Percentiles rank a stretch among this genome's conserved stretches.
Evolutionary conservation across 352 stramenopile genomes (phyloP).

Genomic region (Globisporangium paroecandrum): DNA sequence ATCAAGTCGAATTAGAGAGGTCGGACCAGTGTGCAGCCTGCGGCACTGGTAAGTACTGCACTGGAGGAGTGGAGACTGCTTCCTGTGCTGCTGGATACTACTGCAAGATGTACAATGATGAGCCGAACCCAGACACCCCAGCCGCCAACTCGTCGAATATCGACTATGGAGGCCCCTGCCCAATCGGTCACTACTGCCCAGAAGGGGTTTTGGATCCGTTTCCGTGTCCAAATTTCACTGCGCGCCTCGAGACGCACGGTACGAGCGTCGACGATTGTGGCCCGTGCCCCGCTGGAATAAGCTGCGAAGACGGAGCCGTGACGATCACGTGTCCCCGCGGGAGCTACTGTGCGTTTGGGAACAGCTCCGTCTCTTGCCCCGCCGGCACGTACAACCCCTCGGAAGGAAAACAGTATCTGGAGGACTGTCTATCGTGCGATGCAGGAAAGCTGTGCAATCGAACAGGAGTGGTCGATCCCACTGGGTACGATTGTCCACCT

Average conservation of each 20-base stretch:
- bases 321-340: conserved; percentile 65
- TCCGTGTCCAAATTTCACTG: conserved; percentile 58
- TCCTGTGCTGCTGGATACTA: conserved; percentile 82
- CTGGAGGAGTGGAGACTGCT: conserved; percentile 62
- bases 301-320: conserved; percentile 67
- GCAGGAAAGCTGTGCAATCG: conserved; percentile 73
- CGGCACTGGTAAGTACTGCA: conserved; percentile 71
- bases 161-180: conserved; percentile 68
- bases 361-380: conserved; percentile 49
- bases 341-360: conserved; percentile 45
- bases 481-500: conserved; percentile 60
- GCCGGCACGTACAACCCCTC: conserved; percentile 55
- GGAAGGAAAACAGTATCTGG: conserved; percentile 31
- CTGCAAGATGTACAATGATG: conserved; percentile 64
- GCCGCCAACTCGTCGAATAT: conserved; percentile 6
- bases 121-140: conserved; percentile 41
- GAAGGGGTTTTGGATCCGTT: conserved; percentile 66
- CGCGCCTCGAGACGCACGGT: conserved; percentile 47
- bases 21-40: conserved; percentile 65
- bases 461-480: conserved; percentile 54
- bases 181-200: conserved; percentile 72
- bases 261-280: conserved; percentile 59
- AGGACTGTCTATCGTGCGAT: conserved; percentile 60
- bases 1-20: conserved; percentile 37
- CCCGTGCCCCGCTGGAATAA: conserved; percentile 82